Evolutionary conservation across 225 moss, liverwort and hornwort species (phyloP), one percentile per base, ranked within the genome.

Genomic region (Ulota crispa): DNA sequence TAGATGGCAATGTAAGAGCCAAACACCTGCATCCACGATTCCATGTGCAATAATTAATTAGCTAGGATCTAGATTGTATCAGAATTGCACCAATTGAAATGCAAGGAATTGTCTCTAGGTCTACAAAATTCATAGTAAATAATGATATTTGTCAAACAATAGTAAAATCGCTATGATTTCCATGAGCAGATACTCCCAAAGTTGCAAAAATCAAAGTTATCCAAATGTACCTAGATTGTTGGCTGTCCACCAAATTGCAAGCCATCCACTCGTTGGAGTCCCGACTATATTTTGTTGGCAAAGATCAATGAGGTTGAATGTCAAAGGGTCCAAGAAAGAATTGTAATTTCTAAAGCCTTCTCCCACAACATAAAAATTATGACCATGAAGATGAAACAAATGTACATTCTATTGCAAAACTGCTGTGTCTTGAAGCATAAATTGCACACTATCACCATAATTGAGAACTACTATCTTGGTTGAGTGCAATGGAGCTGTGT

Each of bases 311-410:
- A 87, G 87, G 70, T 87, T 87, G 64, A 84, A 87, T 2, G 7
- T n/a, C 52, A 32, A 53, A 16, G 87, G 81, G 41, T 87, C 78
- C 28, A 78, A 27, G 8, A 64, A 4, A 0, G 86, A 21, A 56
- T 89, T 31, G 71, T 70, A 89, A 52, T 86, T 84, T 57, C 89
- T 86, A 37, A 26, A 77, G 42, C 89, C 89, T 61, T 70, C 57
- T 27, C 89, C 89, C 24, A 86, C 89, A 24, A 86, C 47, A 53
- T 83, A 89, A 70, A 89, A 89, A 65, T 71, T 86, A 81, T 86
- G 83, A 57, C 89, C 89, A 61, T 89, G 89, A 47, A 89, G 83
- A 56, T 89, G 89, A 43, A 89, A 86, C 5, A 86, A 86, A 86
- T 89, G 89, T 26, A 83, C 21, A n/a, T 83, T 78, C 23, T 70